Percentiles rank a stretch among this genome's conserved stretches.
These are phyloP conservation scores for Populus davidiana DNA, from an alignment of 345 rosid species.

Conservation along the genomic window DNA sequence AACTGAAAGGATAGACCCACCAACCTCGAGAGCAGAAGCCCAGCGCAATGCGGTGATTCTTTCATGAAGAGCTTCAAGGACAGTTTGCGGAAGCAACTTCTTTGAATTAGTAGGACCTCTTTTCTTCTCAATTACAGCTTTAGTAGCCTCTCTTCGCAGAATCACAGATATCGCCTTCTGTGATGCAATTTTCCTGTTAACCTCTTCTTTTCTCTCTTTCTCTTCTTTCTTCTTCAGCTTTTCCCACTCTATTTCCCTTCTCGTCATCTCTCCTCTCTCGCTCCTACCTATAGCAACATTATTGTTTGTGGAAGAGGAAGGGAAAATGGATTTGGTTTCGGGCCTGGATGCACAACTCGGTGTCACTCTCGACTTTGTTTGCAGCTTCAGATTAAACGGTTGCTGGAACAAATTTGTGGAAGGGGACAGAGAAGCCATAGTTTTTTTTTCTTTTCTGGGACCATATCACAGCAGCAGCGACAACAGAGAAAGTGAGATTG, in stretches of 20 bases:
- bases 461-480: too few relatives aligned
- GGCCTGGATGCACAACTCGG: constrained; percentile 18
- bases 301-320: background rate
- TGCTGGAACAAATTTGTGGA: constrained; percentile 23
- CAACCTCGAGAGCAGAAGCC: constrained; percentile 90
- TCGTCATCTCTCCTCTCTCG: constrained; percentile 26
- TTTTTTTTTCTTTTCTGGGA: background rate
- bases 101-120: constrained; percentile 59
- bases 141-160: constrained; percentile 76
- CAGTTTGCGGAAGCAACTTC: constrained; percentile 70
- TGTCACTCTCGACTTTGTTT: background rate
- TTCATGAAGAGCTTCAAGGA: constrained; percentile 86
- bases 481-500: too few relatives aligned
- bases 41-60: constrained; percentile 79
- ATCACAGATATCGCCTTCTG: constrained; percentile 76
- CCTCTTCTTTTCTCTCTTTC: constrained; percentile 49
- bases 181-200: constrained; percentile 66
- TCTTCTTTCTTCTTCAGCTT: constrained; percentile 43
- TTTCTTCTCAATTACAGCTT: constrained; percentile 77
- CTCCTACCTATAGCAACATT: constrained; percentile 5
- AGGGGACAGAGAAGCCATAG: constrained; percentile 18
- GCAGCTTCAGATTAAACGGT: constrained; percentile 26
- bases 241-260: constrained; percentile 35
- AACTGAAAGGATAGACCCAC: background rate
- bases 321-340: constrained; percentile 9